phyloP scores from a whole-genome alignment of 352 stramenopile genomes.

The Pythium phragmiticola region DNA sequence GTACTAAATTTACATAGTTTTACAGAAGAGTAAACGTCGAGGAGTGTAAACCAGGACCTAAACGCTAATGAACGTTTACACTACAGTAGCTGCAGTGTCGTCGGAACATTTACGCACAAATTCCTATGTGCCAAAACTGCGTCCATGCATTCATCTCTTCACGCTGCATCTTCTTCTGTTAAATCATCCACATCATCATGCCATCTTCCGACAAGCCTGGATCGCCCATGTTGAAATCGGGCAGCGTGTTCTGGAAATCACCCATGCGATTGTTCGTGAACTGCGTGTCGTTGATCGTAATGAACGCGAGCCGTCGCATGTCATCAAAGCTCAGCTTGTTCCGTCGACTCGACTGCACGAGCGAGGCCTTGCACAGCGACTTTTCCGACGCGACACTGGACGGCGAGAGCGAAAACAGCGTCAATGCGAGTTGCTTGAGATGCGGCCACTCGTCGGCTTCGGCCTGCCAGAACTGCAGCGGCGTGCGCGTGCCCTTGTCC shows the following conservation, averaged over 20 bases:
- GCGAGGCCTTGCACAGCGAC: constrained; percentile 59
- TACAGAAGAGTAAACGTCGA: no score
- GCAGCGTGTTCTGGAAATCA: constrained; percentile 55
- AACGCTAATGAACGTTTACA: no score
- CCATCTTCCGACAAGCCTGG: constrained; percentile 66
- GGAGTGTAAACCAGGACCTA: no score
- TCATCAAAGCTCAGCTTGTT: constrained; percentile 78
- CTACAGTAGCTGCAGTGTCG: no score
- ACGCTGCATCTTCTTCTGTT: constrained; percentile 11
- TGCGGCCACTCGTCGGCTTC: constrained; percentile 79
- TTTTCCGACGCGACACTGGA: constrained; percentile 76
- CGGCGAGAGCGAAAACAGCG: constrained; percentile 74
- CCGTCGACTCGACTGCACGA: constrained; percentile 60
- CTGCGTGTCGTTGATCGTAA: constrained; percentile 81
- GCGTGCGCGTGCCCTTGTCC: constrained; percentile 73
- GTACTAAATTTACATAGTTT: no score
- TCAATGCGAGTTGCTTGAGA: constrained; percentile 68
- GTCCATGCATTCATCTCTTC: neutral
- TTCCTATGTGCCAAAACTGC: neutral
- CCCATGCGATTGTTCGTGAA: constrained; percentile 51
- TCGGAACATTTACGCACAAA: neutral
- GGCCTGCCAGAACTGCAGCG: constrained; percentile 79
- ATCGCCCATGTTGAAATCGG: constrained; percentile 72
- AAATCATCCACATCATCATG: constrained; percentile 91
- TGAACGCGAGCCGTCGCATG: constrained; percentile 74